Conservation (phyloP, 306 rosid species). For the Leucaena leucocephala region DNA sequence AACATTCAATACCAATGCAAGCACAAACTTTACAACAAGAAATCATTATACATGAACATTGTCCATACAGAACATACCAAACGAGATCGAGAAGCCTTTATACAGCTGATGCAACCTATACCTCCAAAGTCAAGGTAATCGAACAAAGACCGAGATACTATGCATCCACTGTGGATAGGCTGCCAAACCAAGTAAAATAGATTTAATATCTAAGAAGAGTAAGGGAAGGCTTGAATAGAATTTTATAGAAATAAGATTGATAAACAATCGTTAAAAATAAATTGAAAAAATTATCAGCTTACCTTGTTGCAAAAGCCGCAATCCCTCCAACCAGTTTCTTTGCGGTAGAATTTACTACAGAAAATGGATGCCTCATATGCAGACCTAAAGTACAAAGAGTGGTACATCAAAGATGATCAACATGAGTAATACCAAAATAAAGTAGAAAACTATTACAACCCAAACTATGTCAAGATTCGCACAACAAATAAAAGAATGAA, state of each 20-base stretch:
- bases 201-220: conserved; percentile 13
- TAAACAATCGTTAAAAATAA: background rate
- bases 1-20: conserved; percentile 23
- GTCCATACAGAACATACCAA: conserved; percentile 57
- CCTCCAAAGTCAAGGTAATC: conserved; percentile 87
- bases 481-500: conserved; percentile 15
- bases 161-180: conserved; percentile 91
- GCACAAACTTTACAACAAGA: conserved; percentile 4
- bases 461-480: conserved; percentile 31
- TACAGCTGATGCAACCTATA: conserved; percentile 72
- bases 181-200: conserved; percentile 51
- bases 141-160: conserved; percentile 67
- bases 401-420: conserved; percentile 36
- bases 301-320: conserved; percentile 92
- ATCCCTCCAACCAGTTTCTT: conserved; percentile 92
- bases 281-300: conserved; percentile 28
- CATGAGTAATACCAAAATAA: conserved; percentile 24
- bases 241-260: background rate
- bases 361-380: conserved; percentile 59
- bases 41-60: background rate
- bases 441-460: conserved; percentile 24
- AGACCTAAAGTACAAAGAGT: conserved; percentile 56
- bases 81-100: conserved; percentile 51
- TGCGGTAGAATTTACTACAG: conserved; percentile 73
- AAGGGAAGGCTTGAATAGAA: conserved; percentile 6